A percentile compares a stretch with the other conserved stretches of the same genome.
phyloP scores from a whole-genome alignment of 2,329 filamentous ascomycete species.

The Venturia carpophila region DNA sequence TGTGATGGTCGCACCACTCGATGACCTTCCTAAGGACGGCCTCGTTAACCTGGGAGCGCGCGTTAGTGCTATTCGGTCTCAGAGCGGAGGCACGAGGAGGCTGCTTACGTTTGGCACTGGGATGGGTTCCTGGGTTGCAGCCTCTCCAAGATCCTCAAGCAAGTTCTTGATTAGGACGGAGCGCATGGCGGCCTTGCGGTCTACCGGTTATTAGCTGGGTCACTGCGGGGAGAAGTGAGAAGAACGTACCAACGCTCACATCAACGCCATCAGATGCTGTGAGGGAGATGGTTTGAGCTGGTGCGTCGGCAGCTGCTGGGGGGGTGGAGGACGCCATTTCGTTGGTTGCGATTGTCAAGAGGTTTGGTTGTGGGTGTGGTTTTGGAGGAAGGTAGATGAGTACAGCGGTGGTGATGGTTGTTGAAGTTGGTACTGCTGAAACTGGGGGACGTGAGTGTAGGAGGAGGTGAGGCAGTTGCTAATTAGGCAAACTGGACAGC shows the following conservation, averaged over 20 bases:
- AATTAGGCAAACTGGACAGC: background rate
- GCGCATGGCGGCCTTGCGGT: slow-evolving; percentile 78
- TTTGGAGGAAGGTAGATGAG: background rate
- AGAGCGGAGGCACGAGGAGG: slow-evolving; percentile 3
- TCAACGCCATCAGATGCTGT: slow-evolving; percentile 40
- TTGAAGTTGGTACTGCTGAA: background rate
- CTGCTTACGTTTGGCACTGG: slow-evolving; percentile 67
- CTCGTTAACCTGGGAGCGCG: slow-evolving; percentile 61
- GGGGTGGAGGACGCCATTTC: slow-evolving; percentile 22
- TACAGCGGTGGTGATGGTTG: background rate
- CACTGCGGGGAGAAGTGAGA: slow-evolving; percentile 15
- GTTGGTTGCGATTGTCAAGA: slow-evolving; percentile 21
- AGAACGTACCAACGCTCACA: slow-evolving; percentile 32
- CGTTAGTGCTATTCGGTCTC: slow-evolving; percentile 25
- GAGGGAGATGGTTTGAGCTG: slow-evolving; percentile 34
- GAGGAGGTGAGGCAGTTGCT: background rate
- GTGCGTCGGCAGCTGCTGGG: slow-evolving; percentile 20
- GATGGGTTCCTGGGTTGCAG: slow-evolving; percentile 54
- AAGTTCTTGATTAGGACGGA: slow-evolving; percentile 97
- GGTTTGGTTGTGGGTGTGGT: background rate
- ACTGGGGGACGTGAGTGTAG: background rate
- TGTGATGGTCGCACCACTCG: slow-evolving; percentile 96
- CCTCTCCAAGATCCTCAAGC: slow-evolving; percentile 77
- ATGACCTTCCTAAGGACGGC: slow-evolving; percentile 91
- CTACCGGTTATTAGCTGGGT: slow-evolving; percentile 29